Conservation (phyloP, 2,329 filamentous ascomycete species). For the Teratosphaeria pseudoeucalypti region DNA sequence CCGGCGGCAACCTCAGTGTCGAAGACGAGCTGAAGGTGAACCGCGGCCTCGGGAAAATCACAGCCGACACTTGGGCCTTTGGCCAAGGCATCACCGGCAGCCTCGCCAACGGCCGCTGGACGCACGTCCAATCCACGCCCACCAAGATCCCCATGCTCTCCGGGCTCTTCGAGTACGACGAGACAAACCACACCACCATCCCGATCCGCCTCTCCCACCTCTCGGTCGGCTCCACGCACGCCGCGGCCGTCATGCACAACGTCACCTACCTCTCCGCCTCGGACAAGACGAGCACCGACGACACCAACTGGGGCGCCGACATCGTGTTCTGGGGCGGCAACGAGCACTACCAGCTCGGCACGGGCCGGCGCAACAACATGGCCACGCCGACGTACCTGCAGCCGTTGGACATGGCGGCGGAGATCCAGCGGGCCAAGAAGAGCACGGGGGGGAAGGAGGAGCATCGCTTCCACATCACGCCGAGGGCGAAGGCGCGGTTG, state of each 20-base stretch:
- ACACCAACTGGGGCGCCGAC: constrained; percentile 81
- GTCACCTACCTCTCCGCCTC: constrained; percentile 47
- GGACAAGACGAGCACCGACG: constrained; percentile 43
- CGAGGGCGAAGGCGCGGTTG: constrained; percentile 58
- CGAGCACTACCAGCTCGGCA: constrained; percentile 86
- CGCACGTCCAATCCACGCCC: constrained; percentile 68
- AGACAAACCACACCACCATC: constrained; percentile 52
- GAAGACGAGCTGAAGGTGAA: constrained; percentile 21
- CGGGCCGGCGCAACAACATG: constrained; percentile 74
- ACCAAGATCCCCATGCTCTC: constrained; percentile 75
- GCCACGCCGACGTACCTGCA: constrained; percentile 67
- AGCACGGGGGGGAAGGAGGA: constrained; percentile 51
- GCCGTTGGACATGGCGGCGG: constrained; percentile 57
- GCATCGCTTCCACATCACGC: constrained; percentile 73
- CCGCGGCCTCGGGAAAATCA: constrained; percentile 45
- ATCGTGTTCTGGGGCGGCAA: constrained; percentile 92
- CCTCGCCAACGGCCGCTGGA: constrained; percentile 80
- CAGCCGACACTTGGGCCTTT: constrained; percentile 74
- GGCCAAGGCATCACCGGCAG: constrained; percentile 76
- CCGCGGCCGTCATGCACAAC: constrained; percentile 74
- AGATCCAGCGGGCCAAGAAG: constrained; percentile 49
- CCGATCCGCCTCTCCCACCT: constrained; percentile 70
- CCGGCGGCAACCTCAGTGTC: constrained; percentile 8
- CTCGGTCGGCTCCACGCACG: constrained; percentile 70
- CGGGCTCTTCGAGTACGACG: constrained; percentile 78